phyloP scores from a whole-genome alignment of 2,329 filamentous ascomycete genomes.

The Xylariaceae sp. region DNA sequence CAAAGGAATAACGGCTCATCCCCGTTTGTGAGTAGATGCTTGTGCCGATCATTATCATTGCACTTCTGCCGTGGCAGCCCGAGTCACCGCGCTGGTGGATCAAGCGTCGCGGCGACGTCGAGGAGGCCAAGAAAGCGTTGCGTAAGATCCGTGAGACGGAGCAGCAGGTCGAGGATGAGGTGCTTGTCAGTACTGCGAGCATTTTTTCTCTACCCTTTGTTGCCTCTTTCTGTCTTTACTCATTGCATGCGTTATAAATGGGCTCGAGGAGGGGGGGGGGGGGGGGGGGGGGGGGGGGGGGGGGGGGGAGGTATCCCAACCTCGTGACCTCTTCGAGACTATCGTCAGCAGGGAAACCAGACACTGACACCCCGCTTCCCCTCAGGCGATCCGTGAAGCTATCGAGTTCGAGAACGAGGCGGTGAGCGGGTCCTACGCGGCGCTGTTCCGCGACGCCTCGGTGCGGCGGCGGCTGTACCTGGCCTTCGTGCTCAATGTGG shows the following conservation, averaged over 20 bases:
- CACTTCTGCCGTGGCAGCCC: slow-evolving; percentile 56
- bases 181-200: too few relatives aligned
- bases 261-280: too few relatives aligned
- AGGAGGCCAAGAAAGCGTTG: slow-evolving; percentile 52
- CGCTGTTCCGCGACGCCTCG: slow-evolving; percentile 63
- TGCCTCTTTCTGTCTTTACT: too few relatives aligned
- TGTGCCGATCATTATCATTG: slow-evolving; percentile 55
- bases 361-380: too few relatives aligned
- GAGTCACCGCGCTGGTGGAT: slow-evolving; percentile 64
- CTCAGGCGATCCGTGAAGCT: slow-evolving; percentile 60
- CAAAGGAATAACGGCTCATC: too few relatives aligned
- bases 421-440: slow-evolving; percentile 53
- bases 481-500: slow-evolving; percentile 60
- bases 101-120: slow-evolving; percentile 50
- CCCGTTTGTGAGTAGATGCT: too few relatives aligned
- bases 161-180: slow-evolving; percentile 59
- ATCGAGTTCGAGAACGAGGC: slow-evolving; percentile 66
- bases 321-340: too few relatives aligned
- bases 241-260: too few relatives aligned
- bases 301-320: too few relatives aligned
- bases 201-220: too few relatives aligned
- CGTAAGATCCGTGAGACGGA: slow-evolving; percentile 55
- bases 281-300: too few relatives aligned
- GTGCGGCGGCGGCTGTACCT: slow-evolving; percentile 59
- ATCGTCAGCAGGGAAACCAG: too few relatives aligned